phyloP scores from a whole-genome alignment of 2,329 filamentous ascomycete genomes.

The Alternaria sp. region DNA sequence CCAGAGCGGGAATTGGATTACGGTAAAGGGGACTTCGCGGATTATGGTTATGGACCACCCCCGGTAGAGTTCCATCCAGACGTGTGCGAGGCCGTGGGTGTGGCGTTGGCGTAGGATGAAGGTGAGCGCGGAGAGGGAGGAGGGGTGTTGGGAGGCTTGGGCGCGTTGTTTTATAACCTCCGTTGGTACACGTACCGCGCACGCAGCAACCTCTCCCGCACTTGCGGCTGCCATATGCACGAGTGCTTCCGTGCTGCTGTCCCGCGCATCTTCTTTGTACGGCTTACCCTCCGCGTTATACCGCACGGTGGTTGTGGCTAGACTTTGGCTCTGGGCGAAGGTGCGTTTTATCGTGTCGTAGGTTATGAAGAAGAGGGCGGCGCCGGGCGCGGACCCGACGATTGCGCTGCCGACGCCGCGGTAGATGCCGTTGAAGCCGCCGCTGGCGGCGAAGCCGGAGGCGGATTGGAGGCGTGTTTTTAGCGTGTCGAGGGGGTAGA shows the following conservation, averaged over 20 bases:
- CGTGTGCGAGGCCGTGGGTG: slow-evolving; percentile 56
- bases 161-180: slow-evolving; percentile 98
- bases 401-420: slow-evolving; percentile 88
- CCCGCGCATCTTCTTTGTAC: slow-evolving; percentile 22
- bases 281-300: slow-evolving; percentile 40
- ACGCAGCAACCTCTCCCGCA: slow-evolving; percentile 88
- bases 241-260: slow-evolving; percentile 38
- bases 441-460: slow-evolving; percentile 76
- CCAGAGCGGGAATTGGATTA: slow-evolving; percentile 97
- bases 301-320: slow-evolving; percentile 1
- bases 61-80: slow-evolving; percentile 86
- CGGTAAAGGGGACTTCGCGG: slow-evolving; percentile 95
- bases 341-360: slow-evolving; percentile 74
- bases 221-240: slow-evolving; percentile 84
- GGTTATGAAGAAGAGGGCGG: slow-evolving; percentile 96
- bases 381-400: slow-evolving; percentile 89
- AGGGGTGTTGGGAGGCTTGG: slow-evolving; percentile 83
- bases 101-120: slow-evolving; percentile 65
- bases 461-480: slow-evolving; percentile 95
- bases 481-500: slow-evolving; percentile 97
- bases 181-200: slow-evolving; percentile 88
- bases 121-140: slow-evolving; percentile 69
- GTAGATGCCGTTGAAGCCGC: slow-evolving; percentile 92
- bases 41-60: slow-evolving; percentile 93
- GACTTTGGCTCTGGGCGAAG: slow-evolving; percentile 20